Evolutionary conservation across 2,329 filamentous ascomycete genomes (phyloP).

Genomic region (Exophiala viscosa): DNA sequence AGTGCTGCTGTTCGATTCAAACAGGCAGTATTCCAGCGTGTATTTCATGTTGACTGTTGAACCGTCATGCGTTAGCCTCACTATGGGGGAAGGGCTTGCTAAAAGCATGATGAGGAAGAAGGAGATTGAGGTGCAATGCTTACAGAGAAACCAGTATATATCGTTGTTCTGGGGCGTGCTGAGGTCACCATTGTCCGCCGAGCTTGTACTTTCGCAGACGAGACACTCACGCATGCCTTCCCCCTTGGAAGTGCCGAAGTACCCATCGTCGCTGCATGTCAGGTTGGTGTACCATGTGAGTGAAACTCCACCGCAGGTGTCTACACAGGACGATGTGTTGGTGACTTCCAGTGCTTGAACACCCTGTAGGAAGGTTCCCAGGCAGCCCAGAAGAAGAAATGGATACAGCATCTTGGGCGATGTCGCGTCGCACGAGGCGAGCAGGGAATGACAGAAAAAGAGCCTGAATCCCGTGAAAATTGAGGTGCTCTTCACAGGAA

Average conservation of each 20-base stretch:
- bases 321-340: constrained; percentile 2
- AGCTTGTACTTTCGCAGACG: constrained; percentile 6
- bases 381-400: background rate
- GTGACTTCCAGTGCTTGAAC: constrained; percentile 7
- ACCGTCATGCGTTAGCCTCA: background rate
- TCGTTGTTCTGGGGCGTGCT: constrained; percentile 10
- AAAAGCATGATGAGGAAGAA: background rate
- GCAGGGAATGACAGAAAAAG: no score
- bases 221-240: constrained; percentile 4
- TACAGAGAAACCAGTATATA: constrained; percentile 8
- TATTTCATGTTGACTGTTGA: constrained; percentile 13
- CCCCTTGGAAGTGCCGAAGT: constrained; percentile 4
- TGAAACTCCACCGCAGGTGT: background rate
- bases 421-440: no score
- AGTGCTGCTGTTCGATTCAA: constrained; percentile 6
- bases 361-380: background rate
- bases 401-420: background rate
- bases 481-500: no score
- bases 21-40: constrained; percentile 8
- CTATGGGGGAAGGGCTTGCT: background rate
- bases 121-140: background rate
- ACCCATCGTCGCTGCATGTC: constrained; percentile 9
- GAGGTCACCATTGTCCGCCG: constrained; percentile 3
- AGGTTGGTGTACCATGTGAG: constrained; percentile 3
- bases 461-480: no score